phyloP scores from a whole-genome alignment of 768 basidiomycete genomes.

The Leccinum incarnatum region DNA sequence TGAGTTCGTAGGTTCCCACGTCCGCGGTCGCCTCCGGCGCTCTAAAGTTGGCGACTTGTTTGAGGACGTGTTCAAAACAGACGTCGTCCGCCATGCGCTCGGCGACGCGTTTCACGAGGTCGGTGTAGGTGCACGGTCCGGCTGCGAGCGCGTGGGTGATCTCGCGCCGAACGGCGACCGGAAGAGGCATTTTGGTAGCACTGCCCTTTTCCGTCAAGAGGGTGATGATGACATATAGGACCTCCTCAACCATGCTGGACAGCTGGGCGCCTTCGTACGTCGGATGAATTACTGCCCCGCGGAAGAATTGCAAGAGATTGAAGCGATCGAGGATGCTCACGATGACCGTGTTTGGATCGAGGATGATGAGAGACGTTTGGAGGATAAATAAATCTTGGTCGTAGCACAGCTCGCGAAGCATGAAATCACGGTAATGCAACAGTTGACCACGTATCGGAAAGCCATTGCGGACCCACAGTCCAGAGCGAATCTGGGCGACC shows the following conservation, averaged over 20 bases:
- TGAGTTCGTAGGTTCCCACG: conserved; percentile 84
- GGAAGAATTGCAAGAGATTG: conserved; percentile 76
- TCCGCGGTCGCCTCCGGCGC: conserved; percentile 77
- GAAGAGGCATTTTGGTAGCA: conserved; percentile 64
- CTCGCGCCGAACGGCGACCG: conserved; percentile 70
- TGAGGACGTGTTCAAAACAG: conserved; percentile 75
- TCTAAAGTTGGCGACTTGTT: conserved; percentile 77
- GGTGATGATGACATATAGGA: conserved; percentile 83
- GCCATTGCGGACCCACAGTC: conserved; percentile 97
- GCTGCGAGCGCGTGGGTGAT: conserved; percentile 89
- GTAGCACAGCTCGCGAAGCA: conserved; percentile 92
- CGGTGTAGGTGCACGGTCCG: conserved; percentile 85
- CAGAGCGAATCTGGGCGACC: conserved; percentile 93
- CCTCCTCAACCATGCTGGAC: conserved; percentile 87
- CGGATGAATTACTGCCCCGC: conserved; percentile 51
- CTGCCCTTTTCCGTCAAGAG: conserved; percentile 80
- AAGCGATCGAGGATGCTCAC: conserved; percentile 90
- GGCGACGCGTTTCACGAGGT: conserved; percentile 86
- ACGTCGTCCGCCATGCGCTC: conserved; percentile 85
- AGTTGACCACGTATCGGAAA: conserved; percentile 93
- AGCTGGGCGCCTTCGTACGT: conserved; percentile 70
- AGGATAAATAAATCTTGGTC: conserved; percentile 94
- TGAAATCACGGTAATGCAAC: conserved; percentile 94
- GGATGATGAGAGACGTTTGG: conserved; percentile 76
- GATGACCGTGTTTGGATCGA: conserved; percentile 77